Percentiles rank a stretch among this genome's conserved stretches.
Conservation (phyloP, 2,329 filamentous ascomycete genomes). For the Westerdykella aurantiaca region DNA sequence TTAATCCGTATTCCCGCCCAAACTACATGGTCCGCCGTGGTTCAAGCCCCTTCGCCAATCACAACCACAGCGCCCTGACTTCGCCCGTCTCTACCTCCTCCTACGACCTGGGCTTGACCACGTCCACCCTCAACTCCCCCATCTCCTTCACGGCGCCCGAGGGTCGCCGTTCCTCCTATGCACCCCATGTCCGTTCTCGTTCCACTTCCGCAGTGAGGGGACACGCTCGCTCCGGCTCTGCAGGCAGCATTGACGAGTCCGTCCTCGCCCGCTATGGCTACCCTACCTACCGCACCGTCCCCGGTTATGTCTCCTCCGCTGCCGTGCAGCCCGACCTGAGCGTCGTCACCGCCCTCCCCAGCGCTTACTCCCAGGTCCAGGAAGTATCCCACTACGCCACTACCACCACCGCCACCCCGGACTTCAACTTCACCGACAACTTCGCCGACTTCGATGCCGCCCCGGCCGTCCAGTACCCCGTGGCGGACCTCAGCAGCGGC, state of each 20-base stretch:
- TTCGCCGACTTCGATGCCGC: conserved; percentile 35
- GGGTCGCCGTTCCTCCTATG: conserved; percentile 33
- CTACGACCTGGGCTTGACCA: conserved; percentile 31
- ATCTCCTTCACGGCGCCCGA: conserved; percentile 44
- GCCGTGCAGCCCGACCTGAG: conserved; percentile 30
- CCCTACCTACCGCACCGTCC: conserved; percentile 76
- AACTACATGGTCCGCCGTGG: conserved; percentile 42
- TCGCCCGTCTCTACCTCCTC: conserved; percentile 44
- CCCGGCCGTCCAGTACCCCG: conserved; percentile 41
- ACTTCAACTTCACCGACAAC: conserved; percentile 18
- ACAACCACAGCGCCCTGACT: conserved; percentile 35
- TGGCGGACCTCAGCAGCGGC: conserved; percentile 37
- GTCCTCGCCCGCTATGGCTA: conserved; percentile 68
- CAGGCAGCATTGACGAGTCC: conserved; percentile 61
- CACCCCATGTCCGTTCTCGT: conserved; percentile 40
- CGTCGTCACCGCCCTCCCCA: conserved; percentile 32
- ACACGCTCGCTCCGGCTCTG: conserved; percentile 56
- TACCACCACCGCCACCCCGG: conserved; percentile 17
- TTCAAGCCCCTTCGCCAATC: conserved; percentile 41
- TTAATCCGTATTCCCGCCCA: conserved; percentile 47
- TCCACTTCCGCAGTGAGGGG: conserved; percentile 11
- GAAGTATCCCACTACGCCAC: conserved; percentile 30
- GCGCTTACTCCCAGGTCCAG: conserved; percentile 26
- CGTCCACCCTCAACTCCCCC: conserved; percentile 58
- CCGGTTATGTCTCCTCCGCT: conserved; percentile 48